Base-by-base conservation (phyloP, 306 rosid genomes). In the Pterocarpus macrocarpus region DNA sequence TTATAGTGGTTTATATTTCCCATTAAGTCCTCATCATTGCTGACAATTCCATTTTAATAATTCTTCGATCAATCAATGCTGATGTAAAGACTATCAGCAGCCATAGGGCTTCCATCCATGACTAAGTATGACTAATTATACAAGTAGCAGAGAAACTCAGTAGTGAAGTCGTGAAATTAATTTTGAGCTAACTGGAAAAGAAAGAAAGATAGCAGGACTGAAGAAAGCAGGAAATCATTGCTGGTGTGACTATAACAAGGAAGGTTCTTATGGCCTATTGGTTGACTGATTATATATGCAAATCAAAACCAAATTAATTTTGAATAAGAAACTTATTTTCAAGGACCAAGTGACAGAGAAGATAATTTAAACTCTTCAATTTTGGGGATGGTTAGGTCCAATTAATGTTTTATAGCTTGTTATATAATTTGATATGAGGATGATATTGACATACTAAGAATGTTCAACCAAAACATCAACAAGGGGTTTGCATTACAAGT, bases 391-490 rank as follows among this genome's bases (percentile, higher is more conserved):
- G 69, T n/a, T 16, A 59, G 1, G 39, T 36, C 72, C 55, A 5
- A 52, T 52, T 50, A 62, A 75, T 43, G 65, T 65, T 62, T 73
- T 13, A 55, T 5, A 55, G 61, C n/a, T 55, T 55, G 61, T 39
- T 32, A 50, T 81, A 28, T 8, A 44, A 63, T 74, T 70, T 74
- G 6, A 28, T 64, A 66, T 56, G 78, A 15, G 13, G 69, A 16
- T 59, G 53, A 74, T 43, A 7, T 33, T 30, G 47, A 72, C 59
- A 58, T 53, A 13, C 17, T 68, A 61, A 65, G 52, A 58, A 61
- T 5, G 73, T 49, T 47, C 28, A 10, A 47, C 80, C 78, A 69
- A 56, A 82, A 53, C 69, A 69, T 73, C 62, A 70, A 47, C 16
- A 55, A 59, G 61, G 59, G 45, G 56, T 61, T 80, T 33, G 49